Evolutionary conservation across 768 basidiomycete genomes (phyloP).

Genomic region (Tylopilus felleus): DNA sequence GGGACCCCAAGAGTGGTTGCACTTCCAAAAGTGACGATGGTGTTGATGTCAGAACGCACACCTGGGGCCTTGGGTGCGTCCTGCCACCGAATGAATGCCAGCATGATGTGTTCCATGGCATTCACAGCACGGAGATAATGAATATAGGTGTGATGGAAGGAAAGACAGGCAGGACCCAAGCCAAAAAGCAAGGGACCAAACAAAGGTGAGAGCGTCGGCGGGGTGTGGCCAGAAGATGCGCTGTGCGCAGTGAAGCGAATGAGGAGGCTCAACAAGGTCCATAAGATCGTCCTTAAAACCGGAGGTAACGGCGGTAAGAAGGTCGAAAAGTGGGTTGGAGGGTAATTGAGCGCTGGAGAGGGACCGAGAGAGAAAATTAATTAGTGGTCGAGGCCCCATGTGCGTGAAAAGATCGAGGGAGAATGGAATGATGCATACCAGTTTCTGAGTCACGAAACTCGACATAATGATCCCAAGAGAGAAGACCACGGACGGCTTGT

Average conservation of each 20-base stretch:
- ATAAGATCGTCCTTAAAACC: constrained; percentile 55
- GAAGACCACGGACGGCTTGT: constrained; percentile 73
- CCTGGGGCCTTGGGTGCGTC: constrained; percentile 46
- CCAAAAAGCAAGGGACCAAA: constrained; percentile 92
- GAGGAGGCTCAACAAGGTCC: constrained; percentile 76
- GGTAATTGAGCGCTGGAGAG: constrained; percentile 54
- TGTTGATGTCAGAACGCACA: constrained; percentile 27
- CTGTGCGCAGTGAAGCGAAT: constrained; percentile 82
- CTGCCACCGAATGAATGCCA: constrained; percentile 85
- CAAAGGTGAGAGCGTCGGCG: constrained; percentile 82
- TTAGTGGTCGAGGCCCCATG: constrained; percentile 22
- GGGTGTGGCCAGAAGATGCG: constrained; percentile 83
- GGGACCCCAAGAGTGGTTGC: constrained; percentile 69
- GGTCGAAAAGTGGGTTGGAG: constrained; percentile 65
- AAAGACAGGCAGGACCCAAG: constrained; percentile 50
- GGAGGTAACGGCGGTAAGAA: constrained; percentile 57
- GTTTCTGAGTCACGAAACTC: constrained; percentile 81
- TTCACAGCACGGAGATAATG: constrained; percentile 78
- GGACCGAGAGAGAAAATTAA: constrained; percentile 19
- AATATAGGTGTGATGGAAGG: constrained; percentile 57
- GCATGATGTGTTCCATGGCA: constrained; percentile 91
- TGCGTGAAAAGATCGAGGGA: constrained; percentile 18
- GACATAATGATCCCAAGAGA: constrained; percentile 82
- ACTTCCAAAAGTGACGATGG: constrained; percentile 40
- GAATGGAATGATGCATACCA: constrained; percentile 47